Base-by-base conservation (phyloP, 495 filamentous ascomycete species). In the Sordaria brevicollis region DNA sequence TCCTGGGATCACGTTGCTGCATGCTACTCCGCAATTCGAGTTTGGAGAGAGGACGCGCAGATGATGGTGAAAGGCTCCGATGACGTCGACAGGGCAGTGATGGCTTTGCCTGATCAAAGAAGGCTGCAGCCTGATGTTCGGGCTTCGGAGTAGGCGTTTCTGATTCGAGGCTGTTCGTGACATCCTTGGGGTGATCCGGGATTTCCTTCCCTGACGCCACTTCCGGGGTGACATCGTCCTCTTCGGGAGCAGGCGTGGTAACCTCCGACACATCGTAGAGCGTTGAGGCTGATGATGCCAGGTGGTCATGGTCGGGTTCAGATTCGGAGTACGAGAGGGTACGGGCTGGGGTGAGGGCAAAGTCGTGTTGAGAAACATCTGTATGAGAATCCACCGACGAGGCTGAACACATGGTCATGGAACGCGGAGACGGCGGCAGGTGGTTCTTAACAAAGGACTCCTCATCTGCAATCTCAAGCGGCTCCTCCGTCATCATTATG, bases 381-480 rank as follows among this genome's bases (percentile, higher is more conserved):
- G 67, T 69, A 4, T 71, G 74, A 6, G 80, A 83, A 5, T 71
- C 74, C 17, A 68, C 74, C 3, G 83, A 82, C 17, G 79, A 77
- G 33, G 82, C 79, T 25, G 82, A 83, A 66, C 79, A 82, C 77
- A 81, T 83, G 31, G 82, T 83, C 72, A 83, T 82, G 7, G 82
- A 83, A 67, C 81, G 81, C 66, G 81, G 82, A 31, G 82, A 85
- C 31, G 81, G 78, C 37, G 81, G 81, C 35, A 84, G 75, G 43
- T 78, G 72, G 25, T 70, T 74, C 36, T 75, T 69, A 37, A 70
- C 38, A 19, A 70, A 72, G 36, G 74, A 71, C 34, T 71, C 72
- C 11, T 29, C 31, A 15, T 37, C 36, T 8, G 73, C 65, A 39
- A 83, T 74, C 35, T 80, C 69, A 29, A 80, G 66, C 38, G 83